Conservation (phyloP, 768 basidiomycete species). For the Boletus reticuloceps region DNA sequence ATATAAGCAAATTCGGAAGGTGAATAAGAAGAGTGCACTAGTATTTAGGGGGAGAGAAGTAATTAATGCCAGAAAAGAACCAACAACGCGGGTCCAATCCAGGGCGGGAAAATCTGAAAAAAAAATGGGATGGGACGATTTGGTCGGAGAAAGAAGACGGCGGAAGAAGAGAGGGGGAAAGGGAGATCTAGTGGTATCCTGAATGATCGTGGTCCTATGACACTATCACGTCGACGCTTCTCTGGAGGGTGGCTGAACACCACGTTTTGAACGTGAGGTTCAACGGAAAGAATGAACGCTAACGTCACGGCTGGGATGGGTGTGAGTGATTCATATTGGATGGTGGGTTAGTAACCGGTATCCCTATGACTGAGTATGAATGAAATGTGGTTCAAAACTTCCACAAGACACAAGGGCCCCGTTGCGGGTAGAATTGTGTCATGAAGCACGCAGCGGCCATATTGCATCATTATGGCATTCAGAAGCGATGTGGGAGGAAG, state of each 20-base stretch:
- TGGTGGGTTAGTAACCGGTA: neutral
- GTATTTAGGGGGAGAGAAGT: neutral
- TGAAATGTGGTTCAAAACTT: slow-evolving; percentile 2
- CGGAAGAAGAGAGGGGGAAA: neutral
- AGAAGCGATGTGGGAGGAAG: slow-evolving; percentile 26
- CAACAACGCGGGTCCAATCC: neutral
- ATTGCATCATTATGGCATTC: slow-evolving; percentile 19
- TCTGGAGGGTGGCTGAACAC: neutral
- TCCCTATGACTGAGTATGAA: slow-evolving; percentile 1
- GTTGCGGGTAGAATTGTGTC: slow-evolving; percentile 4
- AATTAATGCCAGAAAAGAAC: slow-evolving; percentile 2
- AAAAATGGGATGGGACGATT: neutral
- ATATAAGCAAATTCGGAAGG: slow-evolving; percentile 12
- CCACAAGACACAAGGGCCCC: slow-evolving; percentile 8
- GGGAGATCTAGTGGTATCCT: neutral
- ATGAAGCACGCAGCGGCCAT: slow-evolving; percentile 13
- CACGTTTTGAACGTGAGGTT: neutral
- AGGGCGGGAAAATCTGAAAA: neutral
- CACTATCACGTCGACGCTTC: neutral
- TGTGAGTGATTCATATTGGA: neutral
- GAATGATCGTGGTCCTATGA: neutral
- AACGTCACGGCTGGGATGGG: neutral
- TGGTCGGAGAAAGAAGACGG: neutral
- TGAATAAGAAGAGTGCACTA: neutral
- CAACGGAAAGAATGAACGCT: neutral